A percentile compares a stretch with the other conserved stretches of the same genome.
These are phyloP conservation scores for Flaveria robusta DNA, from an alignment of 129 eudicot species.

Conservation along the genomic window DNA sequence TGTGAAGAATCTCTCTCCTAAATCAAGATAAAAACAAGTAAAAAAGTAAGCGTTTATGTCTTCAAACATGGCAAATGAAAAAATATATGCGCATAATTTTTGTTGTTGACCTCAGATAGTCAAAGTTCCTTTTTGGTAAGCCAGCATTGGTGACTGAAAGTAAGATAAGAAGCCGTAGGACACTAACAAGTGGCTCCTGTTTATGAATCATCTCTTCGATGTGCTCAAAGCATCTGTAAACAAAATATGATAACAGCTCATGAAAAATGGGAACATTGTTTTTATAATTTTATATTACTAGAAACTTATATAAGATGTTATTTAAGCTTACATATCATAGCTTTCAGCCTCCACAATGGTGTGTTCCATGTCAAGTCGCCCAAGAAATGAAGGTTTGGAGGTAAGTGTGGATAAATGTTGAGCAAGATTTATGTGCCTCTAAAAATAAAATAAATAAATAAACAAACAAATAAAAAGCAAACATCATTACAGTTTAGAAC, in stretches of 20 bases:
- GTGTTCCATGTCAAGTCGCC: constrained; percentile 93
- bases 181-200: constrained; percentile 84
- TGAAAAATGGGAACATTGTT: background rate
- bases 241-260: constrained; percentile 16
- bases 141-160: constrained; percentile 92
- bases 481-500: no score
- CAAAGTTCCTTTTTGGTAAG: constrained; percentile 76
- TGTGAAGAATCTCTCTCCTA: constrained; percentile 97
- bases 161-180: constrained; percentile 78
- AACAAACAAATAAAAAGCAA: background rate
- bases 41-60: constrained; percentile 13
- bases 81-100: background rate
- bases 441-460: constrained; percentile 34
- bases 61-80: background rate
- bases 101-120: constrained; percentile 72
- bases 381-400: constrained; percentile 82
- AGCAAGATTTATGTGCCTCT: constrained; percentile 99
- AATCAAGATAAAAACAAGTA: constrained; percentile 30
- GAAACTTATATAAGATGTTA: constrained; percentile 1
- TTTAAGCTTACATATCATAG: constrained; percentile 78
- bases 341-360: constrained; percentile 93
- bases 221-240: constrained; percentile 80
- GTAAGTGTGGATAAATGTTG: constrained; percentile 86
- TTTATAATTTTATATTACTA: background rate
- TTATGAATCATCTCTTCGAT: constrained; percentile 97